Evolutionary conservation across 805 yeast genomes (phyloP).

Genomic region (Wickerhamomyces mucosus): DNA sequence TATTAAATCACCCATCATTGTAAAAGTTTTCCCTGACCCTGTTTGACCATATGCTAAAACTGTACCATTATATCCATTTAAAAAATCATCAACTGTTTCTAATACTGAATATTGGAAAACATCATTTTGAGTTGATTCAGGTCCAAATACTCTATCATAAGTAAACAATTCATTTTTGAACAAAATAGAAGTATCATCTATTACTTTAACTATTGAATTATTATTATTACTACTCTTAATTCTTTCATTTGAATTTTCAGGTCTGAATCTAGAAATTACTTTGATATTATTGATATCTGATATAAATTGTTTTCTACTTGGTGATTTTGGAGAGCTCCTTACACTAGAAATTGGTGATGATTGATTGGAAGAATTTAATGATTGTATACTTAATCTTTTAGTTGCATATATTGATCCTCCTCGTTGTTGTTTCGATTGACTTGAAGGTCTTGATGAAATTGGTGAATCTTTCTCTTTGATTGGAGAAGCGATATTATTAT

Average conservation of each 20-base stretch:
- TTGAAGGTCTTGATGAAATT: too few relatives aligned
- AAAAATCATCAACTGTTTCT: conserved; percentile 59
- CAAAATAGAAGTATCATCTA: conserved; percentile 8
- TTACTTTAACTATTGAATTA: background rate
- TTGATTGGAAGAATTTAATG: too few relatives aligned
- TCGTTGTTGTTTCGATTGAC: too few relatives aligned
- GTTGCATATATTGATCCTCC: too few relatives aligned
- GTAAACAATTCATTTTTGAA: conserved; percentile 30
- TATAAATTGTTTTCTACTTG: background rate
- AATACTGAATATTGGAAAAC: conserved; percentile 50
- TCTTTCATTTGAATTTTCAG: conserved; percentile 32
- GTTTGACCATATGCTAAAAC: conserved; percentile 75
- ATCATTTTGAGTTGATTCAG: conserved; percentile 40
- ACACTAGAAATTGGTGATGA: too few relatives aligned
- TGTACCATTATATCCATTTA: conserved; percentile 71
- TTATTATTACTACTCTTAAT: conserved; percentile 8
- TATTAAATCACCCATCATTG: conserved; percentile 58
- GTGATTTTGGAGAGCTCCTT: too few relatives aligned
- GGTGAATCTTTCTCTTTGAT: too few relatives aligned
- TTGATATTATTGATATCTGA: conserved; percentile 32
- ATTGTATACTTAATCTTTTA: too few relatives aligned
- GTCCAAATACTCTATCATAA: conserved; percentile 57
- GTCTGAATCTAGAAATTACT: conserved; percentile 69
- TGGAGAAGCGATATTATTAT: too few relatives aligned
- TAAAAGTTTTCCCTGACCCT: conserved; percentile 67